Conservation (phyloP, 768 basidiomycete species). For the Calocera cornea region DNA sequence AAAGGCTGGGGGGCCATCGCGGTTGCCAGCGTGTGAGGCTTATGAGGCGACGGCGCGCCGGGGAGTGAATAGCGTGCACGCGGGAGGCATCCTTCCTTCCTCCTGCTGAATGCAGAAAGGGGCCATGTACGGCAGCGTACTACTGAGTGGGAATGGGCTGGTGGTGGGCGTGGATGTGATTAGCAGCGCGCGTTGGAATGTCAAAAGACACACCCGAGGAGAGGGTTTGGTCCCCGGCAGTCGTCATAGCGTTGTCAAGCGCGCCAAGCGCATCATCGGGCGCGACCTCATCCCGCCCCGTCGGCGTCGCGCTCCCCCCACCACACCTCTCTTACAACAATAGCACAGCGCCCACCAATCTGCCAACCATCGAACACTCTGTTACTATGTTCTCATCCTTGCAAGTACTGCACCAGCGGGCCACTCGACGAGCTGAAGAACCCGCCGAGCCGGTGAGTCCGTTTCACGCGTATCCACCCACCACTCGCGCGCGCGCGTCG, state of each 20-base stretch:
- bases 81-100: too few species aligned
- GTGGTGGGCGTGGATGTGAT: neutral
- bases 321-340: neutral
- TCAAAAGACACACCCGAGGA: neutral
- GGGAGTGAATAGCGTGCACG: neutral
- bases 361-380: neutral
- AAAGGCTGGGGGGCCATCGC: neutral
- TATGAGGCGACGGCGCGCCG: neutral
- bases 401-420: neutral
- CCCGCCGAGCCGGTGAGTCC: neutral
- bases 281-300: neutral
- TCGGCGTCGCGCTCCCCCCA: neutral
- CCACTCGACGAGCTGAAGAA: neutral
- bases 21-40: neutral
- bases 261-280: neutral
- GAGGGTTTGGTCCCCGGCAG: neutral
- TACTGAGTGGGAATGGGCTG: neutral
- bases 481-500: neutral
- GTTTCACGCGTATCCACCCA: neutral
- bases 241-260: conserved; percentile 4
- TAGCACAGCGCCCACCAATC: neutral
- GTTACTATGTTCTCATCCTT: neutral
- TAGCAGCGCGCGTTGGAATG: neutral
- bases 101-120: too few species aligned
- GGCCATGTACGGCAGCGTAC: too few species aligned